phyloP scores from a whole-genome alignment of 805 yeast species.

The Cyberlindnera maritima region DNA sequence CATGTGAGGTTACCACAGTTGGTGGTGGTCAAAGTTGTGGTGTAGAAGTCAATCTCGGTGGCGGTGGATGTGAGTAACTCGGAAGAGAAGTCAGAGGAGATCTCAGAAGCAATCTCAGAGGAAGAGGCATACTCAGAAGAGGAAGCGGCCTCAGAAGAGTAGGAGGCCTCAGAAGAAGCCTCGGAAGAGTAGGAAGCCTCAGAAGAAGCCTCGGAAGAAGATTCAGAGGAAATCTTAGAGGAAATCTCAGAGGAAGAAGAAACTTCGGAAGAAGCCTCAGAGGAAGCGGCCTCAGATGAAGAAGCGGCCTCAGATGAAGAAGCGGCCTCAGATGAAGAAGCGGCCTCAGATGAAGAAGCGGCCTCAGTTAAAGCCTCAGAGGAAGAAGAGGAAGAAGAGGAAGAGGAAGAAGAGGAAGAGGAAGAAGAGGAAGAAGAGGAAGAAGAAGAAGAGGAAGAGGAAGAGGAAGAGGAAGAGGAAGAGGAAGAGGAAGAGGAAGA shows the following conservation, averaged over 20 bases:
- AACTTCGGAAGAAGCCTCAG: slow-evolving; percentile 1
- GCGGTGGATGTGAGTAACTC: slow-evolving; percentile 27
- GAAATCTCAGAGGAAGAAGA: slow-evolving; percentile 1
- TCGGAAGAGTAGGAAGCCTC: slow-evolving; percentile 8
- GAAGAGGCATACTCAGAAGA: slow-evolving; percentile 8
- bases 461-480: slow-evolving; percentile 11
- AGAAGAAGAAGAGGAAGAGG: slow-evolving; percentile 12
- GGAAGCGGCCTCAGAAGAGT: neutral
- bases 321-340: slow-evolving; percentile 4
- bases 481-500: slow-evolving; percentile 12
- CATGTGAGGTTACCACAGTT: slow-evolving; percentile 18
- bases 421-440: slow-evolving; percentile 18
- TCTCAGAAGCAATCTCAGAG: slow-evolving; percentile 5
- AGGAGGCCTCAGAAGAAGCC: neutral
- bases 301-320: slow-evolving; percentile 1
- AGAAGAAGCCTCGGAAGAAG: slow-evolving; percentile 9
- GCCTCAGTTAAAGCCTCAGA: slow-evolving; percentile 1
- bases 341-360: slow-evolving; percentile 3
- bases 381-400: slow-evolving; percentile 1
- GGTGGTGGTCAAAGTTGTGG: slow-evolving; percentile 25
- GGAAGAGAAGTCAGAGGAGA: slow-evolving; percentile 6
- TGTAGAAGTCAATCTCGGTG: slow-evolving; percentile 21
- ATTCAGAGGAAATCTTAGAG: neutral
- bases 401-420: slow-evolving; percentile 2
- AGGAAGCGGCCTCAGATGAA: neutral